These are phyloP conservation scores for Ceratocystis destructans DNA, from an alignment of 2,329 filamentous ascomycete genomes.

Conservation along the genomic window DNA sequence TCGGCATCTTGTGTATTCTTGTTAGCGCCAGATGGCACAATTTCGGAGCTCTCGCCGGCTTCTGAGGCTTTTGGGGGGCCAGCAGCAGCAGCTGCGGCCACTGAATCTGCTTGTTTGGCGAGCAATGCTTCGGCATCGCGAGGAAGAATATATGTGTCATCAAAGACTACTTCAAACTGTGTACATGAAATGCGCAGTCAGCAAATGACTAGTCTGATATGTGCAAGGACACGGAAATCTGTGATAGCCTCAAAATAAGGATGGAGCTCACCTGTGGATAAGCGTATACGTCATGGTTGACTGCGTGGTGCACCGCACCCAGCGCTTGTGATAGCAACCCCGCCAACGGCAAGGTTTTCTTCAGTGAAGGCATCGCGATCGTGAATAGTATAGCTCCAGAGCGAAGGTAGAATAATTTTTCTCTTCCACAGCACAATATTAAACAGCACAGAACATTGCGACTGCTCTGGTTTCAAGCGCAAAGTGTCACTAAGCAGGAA, in stretches of 20 bases:
- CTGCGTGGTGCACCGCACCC: constrained; percentile 24
- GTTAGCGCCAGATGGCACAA: constrained; percentile 26
- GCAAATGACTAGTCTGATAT: neutral
- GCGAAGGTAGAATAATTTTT: neutral
- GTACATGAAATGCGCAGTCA: neutral
- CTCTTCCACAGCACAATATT: neutral
- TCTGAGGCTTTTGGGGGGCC: neutral
- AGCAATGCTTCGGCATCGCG: constrained; percentile 52
- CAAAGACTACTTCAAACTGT: constrained; percentile 70
- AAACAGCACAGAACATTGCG: neutral
- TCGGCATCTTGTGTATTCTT: neutral
- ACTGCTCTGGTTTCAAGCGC: neutral
- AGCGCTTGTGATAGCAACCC: constrained; percentile 32
- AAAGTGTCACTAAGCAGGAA: constrained; percentile 10
- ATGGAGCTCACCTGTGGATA: constrained; percentile 58
- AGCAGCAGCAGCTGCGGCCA: constrained; percentile 23
- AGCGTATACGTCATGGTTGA: constrained; percentile 75
- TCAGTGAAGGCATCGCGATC: neutral
- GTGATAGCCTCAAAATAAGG: neutral
- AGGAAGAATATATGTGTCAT: constrained; percentile 57
- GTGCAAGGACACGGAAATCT: neutral
- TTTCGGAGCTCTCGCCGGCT: constrained; percentile 24
- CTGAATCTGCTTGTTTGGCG: constrained; percentile 25
- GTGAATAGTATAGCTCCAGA: neutral
- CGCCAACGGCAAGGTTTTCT: constrained; percentile 30